These are phyloP conservation scores for Trichoderma hamatum DNA, from an alignment of 2,329 filamentous ascomycete genomes.

Conservation along the genomic window DNA sequence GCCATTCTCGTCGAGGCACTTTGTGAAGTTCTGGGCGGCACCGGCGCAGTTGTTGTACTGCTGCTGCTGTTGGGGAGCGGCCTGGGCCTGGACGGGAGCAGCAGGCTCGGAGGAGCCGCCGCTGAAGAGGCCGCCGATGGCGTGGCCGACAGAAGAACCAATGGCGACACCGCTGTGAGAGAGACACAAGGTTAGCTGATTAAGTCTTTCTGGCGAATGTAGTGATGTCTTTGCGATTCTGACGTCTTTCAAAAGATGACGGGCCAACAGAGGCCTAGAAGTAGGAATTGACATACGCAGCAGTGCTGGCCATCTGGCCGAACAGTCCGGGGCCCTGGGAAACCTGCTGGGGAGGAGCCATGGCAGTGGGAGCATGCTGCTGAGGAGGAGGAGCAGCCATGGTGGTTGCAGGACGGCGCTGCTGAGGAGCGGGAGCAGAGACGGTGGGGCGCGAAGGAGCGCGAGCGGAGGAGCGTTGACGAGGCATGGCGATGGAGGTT, in stretches of 20 bases:
- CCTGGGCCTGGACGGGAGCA: conserved; percentile 47
- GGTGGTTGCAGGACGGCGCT: conserved; percentile 71
- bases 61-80: conserved; percentile 53
- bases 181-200: background rate
- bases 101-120: conserved; percentile 66
- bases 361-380: conserved; percentile 52
- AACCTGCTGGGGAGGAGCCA: conserved; percentile 50
- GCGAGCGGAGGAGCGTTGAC: conserved; percentile 70
- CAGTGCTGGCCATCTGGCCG: conserved; percentile 95
- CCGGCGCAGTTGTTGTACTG: conserved; percentile 70
- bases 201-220: background rate
- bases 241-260: too few species aligned
- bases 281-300: conserved; percentile 72
- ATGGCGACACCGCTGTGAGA: conserved; percentile 85
- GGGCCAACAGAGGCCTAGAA: background rate
- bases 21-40: conserved; percentile 83
- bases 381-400: conserved; percentile 59
- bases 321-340: conserved; percentile 82
- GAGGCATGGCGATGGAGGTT: conserved; percentile 62
- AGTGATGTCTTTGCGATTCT: too few species aligned
- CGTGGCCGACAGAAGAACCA: conserved; percentile 93
- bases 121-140: conserved; percentile 84
- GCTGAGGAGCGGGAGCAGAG: conserved; percentile 61
- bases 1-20: conserved; percentile 93
- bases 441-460: conserved; percentile 69